Evolutionary conservation across 75 land plant genomes (phyloP), one percentile per base, ranked within the genome.

Genomic region (Larix kaempferi): DNA sequence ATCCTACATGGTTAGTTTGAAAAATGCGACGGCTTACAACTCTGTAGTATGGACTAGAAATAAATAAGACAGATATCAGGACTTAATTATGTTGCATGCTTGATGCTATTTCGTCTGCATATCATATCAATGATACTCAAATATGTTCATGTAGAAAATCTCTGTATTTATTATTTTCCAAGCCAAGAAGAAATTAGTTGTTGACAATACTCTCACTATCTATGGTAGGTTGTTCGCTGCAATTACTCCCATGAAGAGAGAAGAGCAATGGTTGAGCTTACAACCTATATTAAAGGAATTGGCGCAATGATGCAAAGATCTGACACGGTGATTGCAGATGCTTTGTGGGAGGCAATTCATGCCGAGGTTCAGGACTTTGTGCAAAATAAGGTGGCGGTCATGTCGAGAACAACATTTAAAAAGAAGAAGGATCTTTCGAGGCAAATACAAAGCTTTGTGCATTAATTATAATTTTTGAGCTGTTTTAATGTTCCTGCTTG

Each of bases 311-410:
- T 98, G 96, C 93, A 90, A 76, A 83, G 81, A 54, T 92, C 87
- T 84, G 99, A 98, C 54, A 93, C 98, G 62, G 77, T 88, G 54
- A 89, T 98, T 17, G 88, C 96, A 60, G 98, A 98, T 81, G 86
- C 99, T 77, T 77, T 98, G 44, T 95, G 98, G 96, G 98, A 98
- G 86, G 89, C 98, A 63, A 86, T 98, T 33, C 98, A 98, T 89
- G 88, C 87, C 19, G 97, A 98, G 79, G 93, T 98, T 56, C 99
- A 98, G 80, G 99, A 98, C 65, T 98, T 98, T 89, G 99, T 95
- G 69, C 99, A 95, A 76, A 94, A 93, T 66, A 95, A 87, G 78
- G 77, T 98, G 61, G 86, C 98, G 11, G 81, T 80, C 37, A 95
- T 98, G 96, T 78, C 92, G 63, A 84, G 90, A 27, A 93, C 98